Evolutionary conservation across 768 basidiomycete species (phyloP), one percentile per base, ranked within the genome.

Genomic region (Tulasnella sp.): DNA sequence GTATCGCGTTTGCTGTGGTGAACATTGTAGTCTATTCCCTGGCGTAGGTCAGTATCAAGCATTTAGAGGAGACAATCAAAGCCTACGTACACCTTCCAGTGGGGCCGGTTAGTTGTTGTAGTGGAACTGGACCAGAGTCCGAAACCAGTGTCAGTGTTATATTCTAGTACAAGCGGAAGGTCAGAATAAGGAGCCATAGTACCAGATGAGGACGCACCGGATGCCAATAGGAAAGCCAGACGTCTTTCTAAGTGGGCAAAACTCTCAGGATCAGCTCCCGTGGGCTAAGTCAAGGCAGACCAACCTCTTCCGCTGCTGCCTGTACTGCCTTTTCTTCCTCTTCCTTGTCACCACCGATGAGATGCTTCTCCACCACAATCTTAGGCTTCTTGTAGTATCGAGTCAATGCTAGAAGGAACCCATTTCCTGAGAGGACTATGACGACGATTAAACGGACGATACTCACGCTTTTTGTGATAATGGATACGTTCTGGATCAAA

Each of bases 191-290:
- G 56, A 11, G 2, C 27, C 7, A 48, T 25, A 17, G 34, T 2
- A 30, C 15, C 12, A 15, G 15, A n/a, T 5, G 12, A 15, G 21
- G 10, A 71, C 73, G 53, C 65, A 86, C 88, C 65, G 73, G 75
- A 65, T 89, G 80, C 87, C 92, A 99, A 71, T 92, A 87, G 5
- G 89, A 83, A 38, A 82, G 78, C 60, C 92, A 82, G 7, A 82
- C 70, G 52, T 83, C 83, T 7, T 70, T 71, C 71, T 81, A 67
- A 30, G 62, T 62, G 4, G 27, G 19, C 44, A n/a, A 30, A 11
- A 24, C 7, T 10, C 43, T 22, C 1, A n/a, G 48, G 0, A 59
- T 25, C 21, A 15, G 15, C 9, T 15, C 4, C 12, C 19, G 2
- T 43, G 30, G 41, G 21, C n/a, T 34, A 64, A 49, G 64, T 31